Evolutionary conservation across 371 early-diverging fungal genomes (phyloP).

Genomic region (Mucor piriformis): DNA sequence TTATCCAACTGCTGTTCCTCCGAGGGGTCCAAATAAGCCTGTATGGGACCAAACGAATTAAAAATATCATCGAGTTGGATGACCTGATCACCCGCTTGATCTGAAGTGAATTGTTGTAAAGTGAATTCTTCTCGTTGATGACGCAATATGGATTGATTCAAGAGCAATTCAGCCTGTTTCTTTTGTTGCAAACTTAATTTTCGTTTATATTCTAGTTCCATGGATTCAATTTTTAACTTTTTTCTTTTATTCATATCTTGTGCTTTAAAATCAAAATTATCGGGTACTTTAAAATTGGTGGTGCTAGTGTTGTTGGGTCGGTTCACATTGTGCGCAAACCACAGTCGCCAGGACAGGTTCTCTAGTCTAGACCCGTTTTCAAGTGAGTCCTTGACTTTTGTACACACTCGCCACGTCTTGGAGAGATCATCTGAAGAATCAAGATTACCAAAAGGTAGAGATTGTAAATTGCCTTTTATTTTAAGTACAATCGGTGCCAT

Average conservation of each 20-base stretch:
- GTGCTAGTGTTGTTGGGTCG: slow-evolving; percentile 19
- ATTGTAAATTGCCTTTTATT: slow-evolving; percentile 71
- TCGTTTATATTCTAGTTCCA: slow-evolving; percentile 20
- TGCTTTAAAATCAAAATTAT: slow-evolving; percentile 29
- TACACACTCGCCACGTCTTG: slow-evolving; percentile 81
- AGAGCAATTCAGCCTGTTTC: slow-evolving; percentile 14
- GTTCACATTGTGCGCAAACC: slow-evolving; percentile 75
- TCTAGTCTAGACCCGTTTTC: slow-evolving; percentile 85
- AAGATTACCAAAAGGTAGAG: slow-evolving; percentile 66
- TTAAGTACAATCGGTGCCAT: slow-evolving; percentile 79
- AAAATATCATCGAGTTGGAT: slow-evolving; percentile 49
- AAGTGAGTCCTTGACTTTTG: slow-evolving; percentile 86
- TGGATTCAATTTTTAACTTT: slow-evolving; percentile 6
- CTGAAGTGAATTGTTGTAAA: slow-evolving; percentile 49
- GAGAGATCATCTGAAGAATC: slow-evolving; percentile 73
- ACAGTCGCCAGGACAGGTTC: slow-evolving; percentile 86
- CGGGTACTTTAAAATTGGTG: slow-evolving; percentile 25
- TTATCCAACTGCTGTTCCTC: slow-evolving; percentile 20
- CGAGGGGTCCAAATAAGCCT: slow-evolving; percentile 20
- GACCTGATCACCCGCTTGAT: slow-evolving; percentile 50
- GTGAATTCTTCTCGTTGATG: slow-evolving; percentile 29
- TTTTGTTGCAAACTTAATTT: slow-evolving; percentile 24
- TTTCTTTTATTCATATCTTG: slow-evolving; percentile 2
- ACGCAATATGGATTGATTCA: not conserved
- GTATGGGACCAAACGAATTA: slow-evolving; percentile 31